Percentiles rank a stretch among this genome's conserved stretches.
Conservation (phyloP, 2,329 filamentous ascomycete species). For the Macrophomina tecta region DNA sequence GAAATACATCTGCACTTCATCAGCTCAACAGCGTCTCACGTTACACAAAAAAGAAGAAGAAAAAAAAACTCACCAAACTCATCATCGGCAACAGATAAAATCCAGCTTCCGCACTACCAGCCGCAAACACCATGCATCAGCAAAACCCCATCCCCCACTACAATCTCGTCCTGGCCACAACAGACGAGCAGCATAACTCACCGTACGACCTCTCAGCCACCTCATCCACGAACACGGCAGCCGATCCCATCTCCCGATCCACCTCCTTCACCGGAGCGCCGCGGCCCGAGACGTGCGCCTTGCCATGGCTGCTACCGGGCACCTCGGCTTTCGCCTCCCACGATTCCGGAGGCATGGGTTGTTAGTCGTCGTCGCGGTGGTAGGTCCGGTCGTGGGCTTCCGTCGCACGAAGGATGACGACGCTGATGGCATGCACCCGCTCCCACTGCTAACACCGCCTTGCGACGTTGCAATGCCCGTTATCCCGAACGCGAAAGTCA, state of each 20-base stretch:
- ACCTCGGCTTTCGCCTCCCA: background rate
- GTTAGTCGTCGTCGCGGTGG: background rate
- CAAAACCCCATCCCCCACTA: background rate
- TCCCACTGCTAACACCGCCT: too few relatives aligned
- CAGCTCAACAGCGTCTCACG: background rate
- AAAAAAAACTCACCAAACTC: slow-evolving; percentile 36
- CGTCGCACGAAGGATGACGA: background rate
- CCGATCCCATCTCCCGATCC: slow-evolving; percentile 27
- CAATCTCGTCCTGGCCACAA: background rate
- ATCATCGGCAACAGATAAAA: slow-evolving; percentile 51
- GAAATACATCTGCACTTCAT: slow-evolving; percentile 43
- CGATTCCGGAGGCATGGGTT: background rate
- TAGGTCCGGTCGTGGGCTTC: background rate
- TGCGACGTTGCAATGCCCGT: too few relatives aligned
- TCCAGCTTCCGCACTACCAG: slow-evolving; percentile 48
- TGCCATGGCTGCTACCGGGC: background rate
- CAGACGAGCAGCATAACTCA: slow-evolving; percentile 31
- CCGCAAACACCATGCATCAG: background rate
- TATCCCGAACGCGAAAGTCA: too few relatives aligned
- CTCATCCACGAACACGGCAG: slow-evolving; percentile 37
- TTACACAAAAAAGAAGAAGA: background rate
- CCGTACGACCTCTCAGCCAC: slow-evolving; percentile 43
- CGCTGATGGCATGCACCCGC: too few relatives aligned
- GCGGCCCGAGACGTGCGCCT: background rate
- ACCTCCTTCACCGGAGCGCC: slow-evolving; percentile 6